Base-by-base conservation (phyloP, 139 green algal species). In the Astrephomene gubernaculifera region DNA sequence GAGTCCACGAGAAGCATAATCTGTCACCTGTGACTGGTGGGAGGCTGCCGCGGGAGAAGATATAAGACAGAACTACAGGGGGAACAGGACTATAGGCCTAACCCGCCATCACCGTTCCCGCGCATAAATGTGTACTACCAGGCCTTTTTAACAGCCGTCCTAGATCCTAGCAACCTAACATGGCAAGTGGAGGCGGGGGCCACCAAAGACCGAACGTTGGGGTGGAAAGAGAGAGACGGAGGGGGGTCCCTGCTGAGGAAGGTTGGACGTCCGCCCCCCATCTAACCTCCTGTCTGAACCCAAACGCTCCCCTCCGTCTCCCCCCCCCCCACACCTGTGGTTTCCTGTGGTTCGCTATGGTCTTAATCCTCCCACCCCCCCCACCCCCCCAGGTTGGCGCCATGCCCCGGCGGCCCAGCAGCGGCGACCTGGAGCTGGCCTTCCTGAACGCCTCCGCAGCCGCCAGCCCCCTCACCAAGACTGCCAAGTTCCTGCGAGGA, bases 361-460 rank as follows among this genome's bases (percentile, higher is more conserved):
- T 17, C 22, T 22, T 31, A 7, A 67, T 67, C 60, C 22, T 10
- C 22, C 19, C 60, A 22, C 19, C 19, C 17, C 60, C n/a, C 63
- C 43, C 63, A 10, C 7, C 41, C 63, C 21, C 63, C 27, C 90
- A 93, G 90, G 84, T 95, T 45, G 92, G 90, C 31, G 88, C 90
- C 54, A 90, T 88, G 87, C 35, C 90, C 45, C 67, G 64, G 17
- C 82, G 91, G 24, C 93, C 93, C 21, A 83, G 41, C 1, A 57
- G 60, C 52, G 31, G 82, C 29, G 90, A 96, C 44, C 79, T 96
- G 36, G 90, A 96, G 83, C 43, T 92, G 45, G 87, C 86, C 2
- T 93, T 94, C 80, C 88, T 94, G 35, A 96, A 96, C 73, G 89
- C 88, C 4, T 82, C 72, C 24, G 93, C 93, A 27, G 89, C 91